Evolutionary conservation across 192 early-diverging fungal genomes (phyloP), one percentile per base, ranked within the genome.

Genomic region (Linnemannia schmuckeri): DNA sequence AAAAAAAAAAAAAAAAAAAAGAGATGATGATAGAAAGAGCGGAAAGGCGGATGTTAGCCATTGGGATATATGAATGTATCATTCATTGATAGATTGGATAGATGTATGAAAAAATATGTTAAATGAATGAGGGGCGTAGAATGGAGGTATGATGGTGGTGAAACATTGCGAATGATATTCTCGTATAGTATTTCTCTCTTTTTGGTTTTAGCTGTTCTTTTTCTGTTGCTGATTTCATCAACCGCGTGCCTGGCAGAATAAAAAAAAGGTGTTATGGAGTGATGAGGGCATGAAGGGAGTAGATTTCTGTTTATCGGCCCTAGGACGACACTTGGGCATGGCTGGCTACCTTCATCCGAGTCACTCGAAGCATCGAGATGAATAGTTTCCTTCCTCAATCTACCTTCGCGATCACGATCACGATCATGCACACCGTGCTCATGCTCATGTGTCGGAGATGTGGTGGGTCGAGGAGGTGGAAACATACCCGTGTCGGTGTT

Each of bases 401-500:
- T 57, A 13, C 61, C 72, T 9, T 66, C 70, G 6, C 68, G 73
- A 66, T 38, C 75, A 72, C n/a, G 44, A 40, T 66, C 42, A 46
- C 52, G 52, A 15, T 33, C 9, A 66, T 66, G 61, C 12, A 55
- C 77, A 49, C 37, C 75, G 63, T 8, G 44, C 38, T 69, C 63
- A 49, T 74, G 24, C 24, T 54, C 27, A 24, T 35, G 30, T 13
- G 76, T 73, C 71, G 78, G 38, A 22, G 49, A 52, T 17, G 18
- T 52, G 27, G 68, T 80, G 12, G 78, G 83, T 74, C 69, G 46
- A 52, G 49, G 35, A 70, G 75, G 70, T 42, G 79, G 63, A 71
- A 86, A 86, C 79, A 72, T 86, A 86, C 84, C 84, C 57, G 79
- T 77, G 70, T 81, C 76, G 75, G 74, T 52, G 47, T 74, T 86